Percentiles rank a stretch among this genome's conserved stretches.
phyloP scores from a whole-genome alignment of 2,329 filamentous ascomycete genomes.

The Sphaerostilbella broomeana region DNA sequence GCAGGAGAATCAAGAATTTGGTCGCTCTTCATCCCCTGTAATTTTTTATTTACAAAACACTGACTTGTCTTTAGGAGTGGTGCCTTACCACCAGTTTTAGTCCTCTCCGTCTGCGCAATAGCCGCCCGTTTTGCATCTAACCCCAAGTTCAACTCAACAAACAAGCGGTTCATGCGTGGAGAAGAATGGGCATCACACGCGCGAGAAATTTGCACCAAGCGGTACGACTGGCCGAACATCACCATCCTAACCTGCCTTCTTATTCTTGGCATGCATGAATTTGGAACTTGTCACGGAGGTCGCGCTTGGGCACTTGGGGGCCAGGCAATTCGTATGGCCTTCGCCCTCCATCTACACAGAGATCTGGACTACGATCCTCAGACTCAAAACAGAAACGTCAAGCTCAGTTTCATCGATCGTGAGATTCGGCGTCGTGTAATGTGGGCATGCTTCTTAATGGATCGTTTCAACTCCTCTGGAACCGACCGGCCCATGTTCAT shows the following conservation, averaged over 20 bases:
- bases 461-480: constrained; percentile 93
- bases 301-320: constrained; percentile 94
- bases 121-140: constrained; percentile 93
- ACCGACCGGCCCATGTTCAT: constrained; percentile 89
- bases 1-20: constrained; percentile 4
- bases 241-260: constrained; percentile 89
- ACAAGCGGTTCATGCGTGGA: constrained; percentile 72
- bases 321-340: constrained; percentile 94
- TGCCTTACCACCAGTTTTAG: constrained; percentile 78
- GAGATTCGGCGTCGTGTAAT: constrained; percentile 91
- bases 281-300: constrained; percentile 93
- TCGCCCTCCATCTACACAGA: constrained; percentile 86
- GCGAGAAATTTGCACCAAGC: constrained; percentile 76
- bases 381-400: constrained; percentile 53
- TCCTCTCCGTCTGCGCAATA: constrained; percentile 90
- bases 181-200: constrained; percentile 86
- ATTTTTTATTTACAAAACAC: neutral
- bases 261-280: constrained; percentile 85
- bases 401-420: constrained; percentile 82
- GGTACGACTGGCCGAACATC: constrained; percentile 93
- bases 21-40: neutral
- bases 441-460: constrained; percentile 98
- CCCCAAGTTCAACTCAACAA: constrained; percentile 67
- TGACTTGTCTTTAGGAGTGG: constrained; percentile 25
- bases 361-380: constrained; percentile 79